Conservation (phyloP, 2,329 filamentous ascomycete species). For the Eutypella sp. region DNA sequence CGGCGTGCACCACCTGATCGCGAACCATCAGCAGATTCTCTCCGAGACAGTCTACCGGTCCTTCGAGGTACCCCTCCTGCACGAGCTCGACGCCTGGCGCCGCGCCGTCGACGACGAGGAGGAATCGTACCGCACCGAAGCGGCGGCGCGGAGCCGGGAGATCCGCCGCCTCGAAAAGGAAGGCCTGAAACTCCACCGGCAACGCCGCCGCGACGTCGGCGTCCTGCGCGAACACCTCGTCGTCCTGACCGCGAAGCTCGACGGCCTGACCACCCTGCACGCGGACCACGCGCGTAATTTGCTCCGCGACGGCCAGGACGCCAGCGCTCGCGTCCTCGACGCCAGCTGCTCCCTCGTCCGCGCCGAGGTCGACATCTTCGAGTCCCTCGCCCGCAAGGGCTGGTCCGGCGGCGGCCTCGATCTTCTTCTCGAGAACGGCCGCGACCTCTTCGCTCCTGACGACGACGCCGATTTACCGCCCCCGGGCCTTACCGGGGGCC, state of each 20-base stretch:
- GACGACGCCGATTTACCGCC: conserved; percentile 19
- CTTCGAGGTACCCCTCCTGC: conserved; percentile 65
- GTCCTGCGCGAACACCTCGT: conserved; percentile 60
- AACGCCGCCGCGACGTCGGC: conserved; percentile 55
- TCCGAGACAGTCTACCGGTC: conserved; percentile 63
- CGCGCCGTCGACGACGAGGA: conserved; percentile 61
- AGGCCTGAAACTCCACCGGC: conserved; percentile 56
- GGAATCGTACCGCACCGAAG: conserved; percentile 51
- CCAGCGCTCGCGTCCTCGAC: conserved; percentile 57
- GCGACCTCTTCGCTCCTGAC: conserved; percentile 52
- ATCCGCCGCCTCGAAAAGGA: conserved; percentile 62
- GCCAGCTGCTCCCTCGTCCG: conserved; percentile 61
- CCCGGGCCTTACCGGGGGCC: conserved; percentile 6
- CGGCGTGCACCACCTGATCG: conserved; percentile 62
- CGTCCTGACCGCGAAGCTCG: conserved; percentile 56
- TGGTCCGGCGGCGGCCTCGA: conserved; percentile 64
- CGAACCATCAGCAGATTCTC: conserved; percentile 67
- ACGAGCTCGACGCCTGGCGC: conserved; percentile 63
- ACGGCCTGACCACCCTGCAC: conserved; percentile 58
- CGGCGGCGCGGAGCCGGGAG: conserved; percentile 51
- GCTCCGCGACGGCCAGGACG: conserved; percentile 60
- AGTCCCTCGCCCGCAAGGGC: conserved; percentile 60
- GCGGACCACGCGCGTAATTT: conserved; percentile 55
- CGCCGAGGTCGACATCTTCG: conserved; percentile 66
- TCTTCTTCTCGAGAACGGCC: conserved; percentile 59